phyloP scores from a whole-genome alignment of 2,329 filamentous ascomycete genomes.

The Trichoderma semiorbis region DNA sequence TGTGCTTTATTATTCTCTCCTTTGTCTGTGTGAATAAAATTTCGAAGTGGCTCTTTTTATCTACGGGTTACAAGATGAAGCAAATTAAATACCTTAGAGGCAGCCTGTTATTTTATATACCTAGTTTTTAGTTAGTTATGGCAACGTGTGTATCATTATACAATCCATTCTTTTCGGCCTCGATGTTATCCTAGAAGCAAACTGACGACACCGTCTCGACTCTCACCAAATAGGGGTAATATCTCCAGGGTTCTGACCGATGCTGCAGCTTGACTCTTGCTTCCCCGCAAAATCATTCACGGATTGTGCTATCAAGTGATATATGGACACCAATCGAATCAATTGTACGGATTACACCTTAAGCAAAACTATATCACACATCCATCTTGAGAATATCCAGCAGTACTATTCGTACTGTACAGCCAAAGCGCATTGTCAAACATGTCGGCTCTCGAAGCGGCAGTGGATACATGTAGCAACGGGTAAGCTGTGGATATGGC shows the following conservation, averaged over 20 bases:
- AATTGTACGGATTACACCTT: background rate
- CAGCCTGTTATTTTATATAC: background rate
- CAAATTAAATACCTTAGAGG: background rate
- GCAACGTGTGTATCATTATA: background rate
- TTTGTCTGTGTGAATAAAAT: background rate
- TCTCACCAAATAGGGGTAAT: background rate
- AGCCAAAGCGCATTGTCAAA: background rate
- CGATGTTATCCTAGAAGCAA: background rate
- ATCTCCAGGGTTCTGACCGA: background rate
- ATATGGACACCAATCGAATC: background rate
- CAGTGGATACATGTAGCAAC: background rate
- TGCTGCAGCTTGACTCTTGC: background rate
- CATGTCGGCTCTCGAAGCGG: background rate
- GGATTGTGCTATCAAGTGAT: background rate
- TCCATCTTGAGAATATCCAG: background rate
- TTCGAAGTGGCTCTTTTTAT: background rate
- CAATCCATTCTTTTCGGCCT: background rate
- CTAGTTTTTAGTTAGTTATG: conserved; percentile 4
- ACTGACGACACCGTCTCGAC: background rate
- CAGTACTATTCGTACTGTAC: background rate
- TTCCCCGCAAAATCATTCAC: background rate
- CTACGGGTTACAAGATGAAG: background rate
- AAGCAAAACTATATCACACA: background rate
- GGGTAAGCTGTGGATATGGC: background rate
- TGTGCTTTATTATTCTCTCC: background rate